Conservation (phyloP, 768 basidiomycete genomes). For the Hygrophorus russula region DNA sequence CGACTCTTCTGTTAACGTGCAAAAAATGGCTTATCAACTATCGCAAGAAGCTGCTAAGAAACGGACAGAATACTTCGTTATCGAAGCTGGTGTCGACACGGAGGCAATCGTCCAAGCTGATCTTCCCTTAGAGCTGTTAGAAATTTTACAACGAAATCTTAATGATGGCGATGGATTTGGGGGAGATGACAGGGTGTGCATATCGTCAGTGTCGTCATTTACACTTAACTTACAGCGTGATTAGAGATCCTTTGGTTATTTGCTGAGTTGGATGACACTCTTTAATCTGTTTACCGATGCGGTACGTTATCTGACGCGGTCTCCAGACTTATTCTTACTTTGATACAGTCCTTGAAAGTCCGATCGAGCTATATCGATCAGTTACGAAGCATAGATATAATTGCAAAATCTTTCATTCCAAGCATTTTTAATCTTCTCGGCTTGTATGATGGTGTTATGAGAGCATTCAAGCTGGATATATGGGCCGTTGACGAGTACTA, state of each 20-base stretch:
- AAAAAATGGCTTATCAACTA: conserved; percentile 68
- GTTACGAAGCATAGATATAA: conserved; percentile 56
- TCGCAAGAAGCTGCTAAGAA: conserved; percentile 59
- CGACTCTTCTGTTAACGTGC: conserved; percentile 53
- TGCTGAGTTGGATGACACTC: conserved; percentile 86
- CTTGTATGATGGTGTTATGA: conserved; percentile 52
- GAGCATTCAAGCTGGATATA: conserved; percentile 67
- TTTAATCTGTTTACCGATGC: conserved; percentile 80
- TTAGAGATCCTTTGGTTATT: conserved; percentile 45
- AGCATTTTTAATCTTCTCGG: conserved; percentile 55
- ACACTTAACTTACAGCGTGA: conserved; percentile 10
- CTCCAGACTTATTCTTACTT: background rate
- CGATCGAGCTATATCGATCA: conserved; percentile 81
- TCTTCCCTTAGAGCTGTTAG: conserved; percentile 58
- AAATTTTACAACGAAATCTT: conserved; percentile 43
- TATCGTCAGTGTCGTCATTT: background rate
- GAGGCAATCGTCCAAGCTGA: conserved; percentile 41
- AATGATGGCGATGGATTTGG: conserved; percentile 25
- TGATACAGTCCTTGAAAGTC: conserved; percentile 71
- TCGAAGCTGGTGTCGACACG: conserved; percentile 76
- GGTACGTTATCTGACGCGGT: conserved; percentile 32
- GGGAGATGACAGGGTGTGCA: conserved; percentile 25
- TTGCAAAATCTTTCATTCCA: conserved; percentile 59
- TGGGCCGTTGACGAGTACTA: conserved; percentile 84
- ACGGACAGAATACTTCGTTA: conserved; percentile 73